Evolutionary conservation across 805 yeast species (phyloP), one percentile per base, ranked within the genome.

Genomic region (Torulaspora microellipsoides): DNA sequence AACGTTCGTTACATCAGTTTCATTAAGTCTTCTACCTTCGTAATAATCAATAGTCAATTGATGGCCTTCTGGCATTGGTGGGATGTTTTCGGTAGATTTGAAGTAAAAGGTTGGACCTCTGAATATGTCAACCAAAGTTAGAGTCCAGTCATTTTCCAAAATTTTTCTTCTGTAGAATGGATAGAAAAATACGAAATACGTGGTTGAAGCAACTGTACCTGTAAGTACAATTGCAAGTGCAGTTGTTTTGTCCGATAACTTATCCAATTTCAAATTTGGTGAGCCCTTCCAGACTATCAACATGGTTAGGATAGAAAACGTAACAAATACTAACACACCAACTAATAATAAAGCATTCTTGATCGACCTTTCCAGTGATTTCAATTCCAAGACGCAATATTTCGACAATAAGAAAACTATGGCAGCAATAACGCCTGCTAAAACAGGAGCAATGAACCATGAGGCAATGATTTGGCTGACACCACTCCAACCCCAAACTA

Each of bases 221-320:
- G 77, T 82, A 43, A 88, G 85, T 42, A 83, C 65, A 48, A 81
- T 76, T 27, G 85, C 69, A 8, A 80, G 85, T 36, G 67, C 70
- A 33, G 76, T 76, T 9, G 81, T 73, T 27, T 76, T 75, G 4
- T 70, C 55, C 1, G 81, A 68, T 41, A 83, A 68, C 7, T 77
- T 58, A 50, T 77, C 70, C 56, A 84, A 69, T 23, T 77, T 66
- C 54, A 83, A 72, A 51, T 74, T 73, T 55, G 90, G 88, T 43
- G 90, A 82, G 55, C 89, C 90, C 62, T 84, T 83, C 85, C 86
- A 82, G 31, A 81, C 86, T 59, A 84, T 79, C 64, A 83, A 73
- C 85, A 85, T 82, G 46, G 89, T 81, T 54, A 84, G 71, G 38
- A 83, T 73, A 32, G 81, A 61, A 45, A 80, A 78, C 17, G 86